Conservation (phyloP, 148 eudicot species). For the Simmondsia chinensis region DNA sequence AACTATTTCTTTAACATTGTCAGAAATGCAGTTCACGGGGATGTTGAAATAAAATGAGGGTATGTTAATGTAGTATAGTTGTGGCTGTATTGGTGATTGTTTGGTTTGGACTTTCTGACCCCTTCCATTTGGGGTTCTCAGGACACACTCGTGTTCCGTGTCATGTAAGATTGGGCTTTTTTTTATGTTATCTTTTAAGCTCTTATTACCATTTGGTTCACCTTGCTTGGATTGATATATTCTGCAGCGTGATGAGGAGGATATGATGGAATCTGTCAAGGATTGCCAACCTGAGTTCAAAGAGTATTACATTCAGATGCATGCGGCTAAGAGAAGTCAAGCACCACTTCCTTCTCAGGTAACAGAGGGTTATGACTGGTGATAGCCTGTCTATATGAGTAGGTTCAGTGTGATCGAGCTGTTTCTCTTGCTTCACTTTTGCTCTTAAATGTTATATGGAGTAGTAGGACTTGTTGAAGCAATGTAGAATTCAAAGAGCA, state of each 20-base stretch:
- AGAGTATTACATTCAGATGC: slow-evolving; percentile 96
- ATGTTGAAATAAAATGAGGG: too few relatives aligned
- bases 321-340: slow-evolving; percentile 88
- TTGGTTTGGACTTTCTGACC: too few relatives aligned
- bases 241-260: slow-evolving; percentile 90
- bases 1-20: not conserved
- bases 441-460: too few relatives aligned
- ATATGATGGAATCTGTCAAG: slow-evolving; percentile 70
- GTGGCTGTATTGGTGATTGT: too few relatives aligned
- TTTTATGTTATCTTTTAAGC: not conserved
- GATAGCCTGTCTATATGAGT: not conserved
- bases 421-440: not conserved
- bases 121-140: too few relatives aligned
- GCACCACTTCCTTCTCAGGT: slow-evolving; percentile 96
- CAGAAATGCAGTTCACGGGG: too few relatives aligned
- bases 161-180: not conserved
- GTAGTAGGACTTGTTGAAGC: too few relatives aligned
- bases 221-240: slow-evolving; percentile 2
- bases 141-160: too few relatives aligned
- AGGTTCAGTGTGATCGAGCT: not conserved
- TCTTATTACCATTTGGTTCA: not conserved
- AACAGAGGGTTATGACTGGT: not conserved
- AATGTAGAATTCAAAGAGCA: not conserved
- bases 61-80: too few relatives aligned
- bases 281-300: slow-evolving; percentile 79